These are phyloP conservation scores for Chaetomium sp. DNA, from an alignment of 2,329 filamentous ascomycete genomes.

Conservation along the genomic window DNA sequence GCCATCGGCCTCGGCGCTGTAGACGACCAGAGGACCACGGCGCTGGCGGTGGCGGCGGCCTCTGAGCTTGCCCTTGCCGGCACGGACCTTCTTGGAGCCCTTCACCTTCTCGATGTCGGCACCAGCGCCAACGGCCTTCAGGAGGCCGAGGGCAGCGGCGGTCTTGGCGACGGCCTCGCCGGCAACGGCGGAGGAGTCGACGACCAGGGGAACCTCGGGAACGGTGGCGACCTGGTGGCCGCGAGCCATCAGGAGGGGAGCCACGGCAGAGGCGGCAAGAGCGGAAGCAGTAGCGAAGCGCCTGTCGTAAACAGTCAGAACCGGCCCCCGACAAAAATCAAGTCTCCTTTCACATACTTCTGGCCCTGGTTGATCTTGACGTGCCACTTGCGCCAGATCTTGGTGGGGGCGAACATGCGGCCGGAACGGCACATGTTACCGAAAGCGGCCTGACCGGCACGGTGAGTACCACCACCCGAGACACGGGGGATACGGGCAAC, in stretches of 20 bases:
- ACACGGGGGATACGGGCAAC: slow-evolving; percentile 99
- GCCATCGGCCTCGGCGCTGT: slow-evolving; percentile 93
- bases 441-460: slow-evolving; percentile 99
- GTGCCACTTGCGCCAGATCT: slow-evolving; percentile 99
- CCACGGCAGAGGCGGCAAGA: slow-evolving; percentile 92
- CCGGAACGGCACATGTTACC: slow-evolving; percentile 99
- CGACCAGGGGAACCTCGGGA: slow-evolving; percentile 94
- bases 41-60: slow-evolving; percentile 96
- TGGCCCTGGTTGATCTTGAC: slow-evolving; percentile 99
- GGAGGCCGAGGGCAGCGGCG: slow-evolving; percentile 78
- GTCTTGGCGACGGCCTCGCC: slow-evolving; percentile 83
- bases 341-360: slow-evolving; percentile 66
- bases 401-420: slow-evolving; percentile 99
- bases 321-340: slow-evolving; percentile 20
- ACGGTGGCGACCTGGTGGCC: slow-evolving; percentile 92
- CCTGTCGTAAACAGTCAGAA: slow-evolving; percentile 49
- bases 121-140: slow-evolving; percentile 88
- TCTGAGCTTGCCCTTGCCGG: slow-evolving; percentile 98
- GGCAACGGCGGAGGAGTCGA: slow-evolving; percentile 89
- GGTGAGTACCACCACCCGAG: slow-evolving; percentile 99
- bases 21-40: slow-evolving; percentile 96
- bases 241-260: slow-evolving; percentile 92
- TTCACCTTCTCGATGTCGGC: slow-evolving; percentile 94
- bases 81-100: slow-evolving; percentile 93
- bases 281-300: slow-evolving; percentile 98